Percentiles rank a stretch among this genome's conserved stretches.
These are phyloP conservation scores for Solanum clarkiae DNA, from an alignment of 257 asterid species.

Conservation along the genomic window DNA sequence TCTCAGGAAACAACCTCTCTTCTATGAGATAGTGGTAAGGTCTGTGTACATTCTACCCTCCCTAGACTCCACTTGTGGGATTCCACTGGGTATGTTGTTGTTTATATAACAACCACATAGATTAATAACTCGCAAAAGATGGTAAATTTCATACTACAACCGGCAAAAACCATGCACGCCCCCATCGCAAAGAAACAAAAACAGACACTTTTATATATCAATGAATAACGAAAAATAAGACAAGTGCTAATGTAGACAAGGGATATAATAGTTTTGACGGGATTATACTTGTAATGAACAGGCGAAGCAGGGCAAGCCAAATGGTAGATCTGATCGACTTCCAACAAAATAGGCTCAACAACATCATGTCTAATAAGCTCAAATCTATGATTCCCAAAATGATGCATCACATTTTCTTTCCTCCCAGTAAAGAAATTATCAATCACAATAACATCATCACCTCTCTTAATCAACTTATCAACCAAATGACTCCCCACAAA, in stretches of 20 bases:
- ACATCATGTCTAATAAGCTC: slow-evolving; percentile 30
- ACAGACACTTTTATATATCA: background rate
- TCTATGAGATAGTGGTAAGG: no score
- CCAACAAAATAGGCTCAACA: slow-evolving; percentile 34
- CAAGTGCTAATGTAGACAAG: background rate
- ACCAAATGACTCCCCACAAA: slow-evolving; percentile 36
- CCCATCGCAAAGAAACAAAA: background rate
- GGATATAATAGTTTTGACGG: slow-evolving; percentile 37
- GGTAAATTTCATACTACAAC: background rate
- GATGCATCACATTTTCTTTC: slow-evolving; percentile 33
- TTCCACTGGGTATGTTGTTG: no score
- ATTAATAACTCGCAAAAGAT: background rate
- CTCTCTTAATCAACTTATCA: slow-evolving; percentile 25
- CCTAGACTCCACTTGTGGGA: no score
- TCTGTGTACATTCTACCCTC: no score
- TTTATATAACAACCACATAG: background rate
- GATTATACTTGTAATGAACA: slow-evolving; percentile 31
- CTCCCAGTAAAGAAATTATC: slow-evolving; percentile 37
- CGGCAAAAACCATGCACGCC: background rate
- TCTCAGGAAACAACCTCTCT: no score
- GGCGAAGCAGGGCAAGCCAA: slow-evolving; percentile 40
- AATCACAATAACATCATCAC: slow-evolving; percentile 33
- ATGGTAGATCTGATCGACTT: slow-evolving; percentile 35
- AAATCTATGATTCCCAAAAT: slow-evolving; percentile 25
- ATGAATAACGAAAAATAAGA: background rate